Evolutionary conservation across 2,329 filamentous ascomycete genomes (phyloP).

Genomic region (Fusarium algeriense): DNA sequence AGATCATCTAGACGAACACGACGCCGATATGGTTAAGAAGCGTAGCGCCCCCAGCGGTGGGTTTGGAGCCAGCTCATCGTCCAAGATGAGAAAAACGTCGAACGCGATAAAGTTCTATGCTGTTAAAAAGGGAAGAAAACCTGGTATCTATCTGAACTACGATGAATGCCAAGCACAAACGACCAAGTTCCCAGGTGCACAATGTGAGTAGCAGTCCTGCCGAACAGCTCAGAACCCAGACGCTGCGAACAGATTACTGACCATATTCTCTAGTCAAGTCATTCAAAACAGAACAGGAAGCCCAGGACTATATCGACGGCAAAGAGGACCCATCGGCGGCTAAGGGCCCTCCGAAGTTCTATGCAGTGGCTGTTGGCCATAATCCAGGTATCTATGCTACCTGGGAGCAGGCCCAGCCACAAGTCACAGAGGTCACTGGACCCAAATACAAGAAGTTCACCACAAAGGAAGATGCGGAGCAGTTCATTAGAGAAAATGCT

Average conservation of each 20-base stretch:
- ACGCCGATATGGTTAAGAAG: slow-evolving; percentile 50
- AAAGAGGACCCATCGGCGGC: slow-evolving; percentile 57
- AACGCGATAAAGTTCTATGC: slow-evolving; percentile 71
- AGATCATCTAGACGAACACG: slow-evolving; percentile 6
- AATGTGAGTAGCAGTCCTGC: slow-evolving; percentile 68
- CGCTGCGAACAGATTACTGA: slow-evolving; percentile 13
- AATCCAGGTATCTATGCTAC: slow-evolving; percentile 70
- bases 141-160: slow-evolving; percentile 73
- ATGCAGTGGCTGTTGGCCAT: slow-evolving; percentile 71
- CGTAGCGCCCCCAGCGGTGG: slow-evolving; percentile 42
- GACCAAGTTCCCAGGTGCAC: slow-evolving; percentile 71
- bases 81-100: slow-evolving; percentile 64
- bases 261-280: slow-evolving; percentile 74
- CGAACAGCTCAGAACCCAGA: not conserved
- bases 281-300: slow-evolving; percentile 79
- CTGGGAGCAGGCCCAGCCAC: slow-evolving; percentile 77
- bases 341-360: slow-evolving; percentile 63
- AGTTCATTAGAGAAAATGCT: slow-evolving; percentile 73
- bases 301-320: slow-evolving; percentile 80
- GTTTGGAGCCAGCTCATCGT: slow-evolving; percentile 29
- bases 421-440: slow-evolving; percentile 79
- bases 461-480: slow-evolving; percentile 78
- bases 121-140: slow-evolving; percentile 67
- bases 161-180: slow-evolving; percentile 72
- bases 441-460: slow-evolving; percentile 78